These are phyloP conservation scores for Amborella trichopoda DNA, from an alignment of 164 flowering plant genomes.

Conservation along the genomic window DNA sequence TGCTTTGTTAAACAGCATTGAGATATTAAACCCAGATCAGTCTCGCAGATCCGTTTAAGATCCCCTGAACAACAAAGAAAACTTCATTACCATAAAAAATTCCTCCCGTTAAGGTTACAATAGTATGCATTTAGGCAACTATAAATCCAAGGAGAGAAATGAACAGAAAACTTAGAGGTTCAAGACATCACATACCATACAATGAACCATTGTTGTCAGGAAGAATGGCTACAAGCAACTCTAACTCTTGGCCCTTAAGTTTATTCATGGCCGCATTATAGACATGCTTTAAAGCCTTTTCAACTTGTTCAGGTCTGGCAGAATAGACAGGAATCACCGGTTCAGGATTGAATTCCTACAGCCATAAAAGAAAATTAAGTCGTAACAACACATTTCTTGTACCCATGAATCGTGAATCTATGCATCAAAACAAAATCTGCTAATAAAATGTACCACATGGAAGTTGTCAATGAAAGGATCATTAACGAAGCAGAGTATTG, in stretches of 20 bases:
- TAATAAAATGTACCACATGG: neutral
- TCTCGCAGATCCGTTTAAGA: constrained; percentile 42
- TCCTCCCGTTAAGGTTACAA: neutral
- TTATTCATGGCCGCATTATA: constrained; percentile 22
- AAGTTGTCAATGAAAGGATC: neutral
- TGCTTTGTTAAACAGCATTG: constrained; percentile 45
- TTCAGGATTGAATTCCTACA: constrained; percentile 42
- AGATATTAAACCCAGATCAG: constrained; percentile 40
- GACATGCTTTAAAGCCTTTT: constrained; percentile 37
- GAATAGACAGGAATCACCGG: constrained; percentile 35
- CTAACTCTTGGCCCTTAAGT: constrained; percentile 36
- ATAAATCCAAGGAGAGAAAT: neutral
- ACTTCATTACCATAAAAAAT: neutral
- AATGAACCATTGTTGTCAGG: constrained; percentile 45
- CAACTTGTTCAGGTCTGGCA: constrained; percentile 41
- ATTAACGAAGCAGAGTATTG: neutral
- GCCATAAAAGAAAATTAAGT: neutral
- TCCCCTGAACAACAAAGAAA: constrained; percentile 24
- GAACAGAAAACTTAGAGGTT: neutral
- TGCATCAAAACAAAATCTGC: neutral
- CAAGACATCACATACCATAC: constrained; percentile 27
- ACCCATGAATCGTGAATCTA: neutral
- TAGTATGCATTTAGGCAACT: neutral
- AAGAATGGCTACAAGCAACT: constrained; percentile 34
- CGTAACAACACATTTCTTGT: neutral